phyloP scores from a whole-genome alignment of 225 moss, liverwort and hornwort genomes.

The Asterella californica region DNA sequence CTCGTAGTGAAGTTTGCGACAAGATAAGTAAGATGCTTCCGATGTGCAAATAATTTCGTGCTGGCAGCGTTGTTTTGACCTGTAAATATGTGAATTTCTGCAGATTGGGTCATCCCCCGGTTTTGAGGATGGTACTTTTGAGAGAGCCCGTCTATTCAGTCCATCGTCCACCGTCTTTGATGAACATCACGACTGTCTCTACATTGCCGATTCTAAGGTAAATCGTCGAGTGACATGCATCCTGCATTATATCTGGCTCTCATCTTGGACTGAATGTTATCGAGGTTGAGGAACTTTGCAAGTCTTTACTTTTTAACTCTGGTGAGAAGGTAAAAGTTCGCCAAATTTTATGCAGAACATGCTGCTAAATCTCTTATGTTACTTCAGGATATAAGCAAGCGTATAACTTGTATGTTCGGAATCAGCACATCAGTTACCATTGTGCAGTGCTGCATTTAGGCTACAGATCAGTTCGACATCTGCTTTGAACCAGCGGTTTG shows the following conservation, averaged over 20 bases:
- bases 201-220: slow-evolving; percentile 88
- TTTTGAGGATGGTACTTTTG: slow-evolving; percentile 72
- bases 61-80: neutral
- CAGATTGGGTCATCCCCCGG: slow-evolving; percentile 73
- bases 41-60: neutral
- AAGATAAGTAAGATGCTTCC: neutral
- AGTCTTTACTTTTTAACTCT: neutral
- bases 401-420: neutral
- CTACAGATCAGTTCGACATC: too few species aligned
- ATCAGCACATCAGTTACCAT: too few species aligned
- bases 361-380: neutral
- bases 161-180: slow-evolving; percentile 58
- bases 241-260: neutral
- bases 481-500: neutral
- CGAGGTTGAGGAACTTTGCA: neutral
- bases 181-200: slow-evolving; percentile 42
- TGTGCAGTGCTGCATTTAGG: neutral
- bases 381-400: neutral
- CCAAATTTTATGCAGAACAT: neutral
- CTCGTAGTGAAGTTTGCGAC: neutral
- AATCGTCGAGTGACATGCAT: neutral
- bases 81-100: neutral
- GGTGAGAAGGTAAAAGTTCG: neutral
- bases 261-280: neutral
- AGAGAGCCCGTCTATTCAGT: slow-evolving; percentile 46